A percentile compares a stretch with the other conserved stretches of the same genome.
These are phyloP conservation scores for Monilinia fructigena DNA, from an alignment of 2,329 filamentous ascomycete genomes.

Conservation along the genomic window DNA sequence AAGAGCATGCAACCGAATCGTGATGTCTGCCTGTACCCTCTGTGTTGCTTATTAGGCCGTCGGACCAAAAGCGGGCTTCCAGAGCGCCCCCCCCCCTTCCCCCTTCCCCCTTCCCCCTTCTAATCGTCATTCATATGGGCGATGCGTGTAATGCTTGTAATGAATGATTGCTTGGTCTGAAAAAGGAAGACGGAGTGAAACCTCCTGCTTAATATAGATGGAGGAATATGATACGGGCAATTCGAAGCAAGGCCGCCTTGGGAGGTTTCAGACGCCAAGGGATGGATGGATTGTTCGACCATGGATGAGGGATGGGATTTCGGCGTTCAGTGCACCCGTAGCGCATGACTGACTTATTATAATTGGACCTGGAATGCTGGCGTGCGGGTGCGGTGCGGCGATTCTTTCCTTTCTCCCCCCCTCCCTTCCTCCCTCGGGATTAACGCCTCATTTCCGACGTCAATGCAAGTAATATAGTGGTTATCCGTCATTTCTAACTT, in stretches of 20 bases:
- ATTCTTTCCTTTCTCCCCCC: no score
- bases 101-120: no score
- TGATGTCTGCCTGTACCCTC: neutral
- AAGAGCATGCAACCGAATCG: neutral
- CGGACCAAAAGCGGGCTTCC: neutral
- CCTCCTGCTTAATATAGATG: constrained; percentile 1
- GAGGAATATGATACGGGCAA: neutral
- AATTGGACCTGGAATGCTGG: neutral
- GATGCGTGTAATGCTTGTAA: neutral
- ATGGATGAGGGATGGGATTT: no score
- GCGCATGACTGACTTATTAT: neutral
- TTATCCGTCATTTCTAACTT: neutral
- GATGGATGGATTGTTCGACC: neutral
- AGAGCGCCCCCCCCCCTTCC: no score
- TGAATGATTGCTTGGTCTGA: constrained; percentile 2
- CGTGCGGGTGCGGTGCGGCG: neutral
- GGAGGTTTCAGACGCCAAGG: neutral
- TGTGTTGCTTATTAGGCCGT: neutral
- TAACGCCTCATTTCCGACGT: constrained; percentile 20
- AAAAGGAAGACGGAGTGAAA: constrained; percentile 4
- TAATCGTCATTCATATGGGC: neutral
- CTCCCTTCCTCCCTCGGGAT: neutral
- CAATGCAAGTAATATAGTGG: constrained; percentile 6
- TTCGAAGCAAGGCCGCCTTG: neutral
- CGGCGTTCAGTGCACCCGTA: neutral